Percentiles rank a stretch among this genome's conserved stretches.
Evolutionary conservation across 129 eudicot species (phyloP).

Genomic region (Flaveria trinervia): DNA sequence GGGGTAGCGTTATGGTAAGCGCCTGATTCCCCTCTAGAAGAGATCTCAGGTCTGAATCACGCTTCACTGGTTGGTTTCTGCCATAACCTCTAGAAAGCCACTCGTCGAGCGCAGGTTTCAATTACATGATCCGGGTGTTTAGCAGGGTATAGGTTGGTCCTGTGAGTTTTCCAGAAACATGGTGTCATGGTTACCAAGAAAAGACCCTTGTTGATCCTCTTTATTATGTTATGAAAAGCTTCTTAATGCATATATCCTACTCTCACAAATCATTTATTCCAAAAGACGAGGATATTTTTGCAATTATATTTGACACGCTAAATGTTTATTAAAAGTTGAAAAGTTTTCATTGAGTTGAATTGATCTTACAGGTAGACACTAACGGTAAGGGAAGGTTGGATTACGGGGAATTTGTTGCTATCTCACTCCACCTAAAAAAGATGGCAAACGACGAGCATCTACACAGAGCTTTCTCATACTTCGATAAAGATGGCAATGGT

Average conservation of each 20-base stretch:
- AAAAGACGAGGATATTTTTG: background rate
- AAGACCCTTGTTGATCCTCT: background rate
- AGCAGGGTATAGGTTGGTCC: too few relatives aligned
- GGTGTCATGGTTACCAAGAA: background rate
- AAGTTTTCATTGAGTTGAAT: background rate
- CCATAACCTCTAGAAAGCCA: too few relatives aligned
- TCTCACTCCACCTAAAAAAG: slow-evolving; percentile 72
- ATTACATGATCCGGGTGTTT: too few relatives aligned
- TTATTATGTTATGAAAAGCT: background rate
- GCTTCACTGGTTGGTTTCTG: too few relatives aligned
- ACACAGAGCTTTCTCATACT: slow-evolving; percentile 75
- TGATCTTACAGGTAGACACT: slow-evolving; percentile 58
- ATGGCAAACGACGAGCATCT: slow-evolving; percentile 87
- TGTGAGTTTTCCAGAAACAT: too few relatives aligned
- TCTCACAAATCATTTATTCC: too few relatives aligned
- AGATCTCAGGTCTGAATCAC: too few relatives aligned
- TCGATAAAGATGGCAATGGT: slow-evolving; percentile 77
- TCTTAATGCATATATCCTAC: background rate
- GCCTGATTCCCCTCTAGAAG: too few relatives aligned
- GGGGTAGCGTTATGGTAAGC: too few relatives aligned
- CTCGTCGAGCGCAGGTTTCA: too few relatives aligned
- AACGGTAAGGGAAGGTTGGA: slow-evolving; percentile 75
- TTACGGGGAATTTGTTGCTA: slow-evolving; percentile 74
- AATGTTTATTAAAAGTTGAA: background rate
- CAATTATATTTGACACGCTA: background rate